Percentiles rank a stretch among this genome's conserved stretches.
Evolutionary conservation across 2,329 filamentous ascomycete genomes (phyloP).

Genomic region (Colletotrichum musicola): DNA sequence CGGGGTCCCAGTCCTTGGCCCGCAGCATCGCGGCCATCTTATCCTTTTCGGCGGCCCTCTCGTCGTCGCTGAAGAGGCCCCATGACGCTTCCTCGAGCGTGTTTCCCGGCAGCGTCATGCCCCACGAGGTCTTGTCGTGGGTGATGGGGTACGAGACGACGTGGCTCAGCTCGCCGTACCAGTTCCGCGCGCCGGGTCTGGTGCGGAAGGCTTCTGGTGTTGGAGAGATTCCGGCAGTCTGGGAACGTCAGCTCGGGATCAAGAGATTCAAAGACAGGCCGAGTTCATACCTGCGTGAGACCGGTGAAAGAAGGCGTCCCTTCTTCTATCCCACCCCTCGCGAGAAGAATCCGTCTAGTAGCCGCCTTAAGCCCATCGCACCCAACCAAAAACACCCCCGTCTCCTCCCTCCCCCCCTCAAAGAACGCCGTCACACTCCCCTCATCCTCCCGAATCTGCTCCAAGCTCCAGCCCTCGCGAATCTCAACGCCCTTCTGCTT

Average conservation of each 20-base stretch:
- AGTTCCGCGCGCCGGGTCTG: conserved; percentile 40
- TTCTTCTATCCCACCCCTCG: conserved; percentile 36
- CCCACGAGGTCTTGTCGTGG: conserved; percentile 42
- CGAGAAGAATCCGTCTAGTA: conserved; percentile 37
- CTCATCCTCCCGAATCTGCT: conserved; percentile 39
- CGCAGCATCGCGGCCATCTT: conserved; percentile 37
- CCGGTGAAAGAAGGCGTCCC: conserved; percentile 42
- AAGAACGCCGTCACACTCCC: conserved; percentile 43
- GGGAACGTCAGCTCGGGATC: not conserved
- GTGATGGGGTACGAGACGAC: conserved; percentile 43
- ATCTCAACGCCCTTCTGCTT: conserved; percentile 41
- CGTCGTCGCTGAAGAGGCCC: conserved; percentile 41
- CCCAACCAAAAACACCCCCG: conserved; percentile 43
- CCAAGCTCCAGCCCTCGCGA: conserved; percentile 43
- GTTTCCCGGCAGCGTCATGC: conserved; percentile 41
- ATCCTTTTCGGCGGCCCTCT: conserved; percentile 37
- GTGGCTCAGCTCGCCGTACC: conserved; percentile 44
- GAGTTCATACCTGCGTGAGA: conserved; percentile 20
- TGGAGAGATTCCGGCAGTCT: conserved; percentile 43
- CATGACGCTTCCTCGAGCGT: conserved; percentile 43
- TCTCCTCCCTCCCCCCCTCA: conserved; percentile 37
- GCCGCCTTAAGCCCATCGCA: conserved; percentile 44
- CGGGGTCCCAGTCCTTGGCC: conserved; percentile 39
- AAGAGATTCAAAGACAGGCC: not conserved
- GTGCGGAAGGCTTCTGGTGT: conserved; percentile 35